These are phyloP conservation scores for Yueomyces sp. DNA, from an alignment of 805 yeast genomes.

Conservation along the genomic window DNA sequence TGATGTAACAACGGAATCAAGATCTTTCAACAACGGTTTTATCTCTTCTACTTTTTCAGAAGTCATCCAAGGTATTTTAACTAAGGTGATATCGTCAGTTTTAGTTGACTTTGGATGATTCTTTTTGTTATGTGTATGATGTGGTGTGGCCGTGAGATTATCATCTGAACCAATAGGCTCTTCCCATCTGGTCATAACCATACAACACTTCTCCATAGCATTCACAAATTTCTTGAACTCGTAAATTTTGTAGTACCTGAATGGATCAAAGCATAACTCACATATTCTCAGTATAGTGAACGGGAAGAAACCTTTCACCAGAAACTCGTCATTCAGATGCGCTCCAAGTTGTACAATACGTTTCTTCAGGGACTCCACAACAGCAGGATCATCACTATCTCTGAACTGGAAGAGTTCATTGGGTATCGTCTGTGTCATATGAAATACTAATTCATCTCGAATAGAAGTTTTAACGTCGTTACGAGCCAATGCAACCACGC, in stretches of 20 bases:
- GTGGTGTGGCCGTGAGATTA: neutral
- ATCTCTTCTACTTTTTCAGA: conserved; percentile 8
- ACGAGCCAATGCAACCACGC: neutral
- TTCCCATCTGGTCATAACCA: conserved; percentile 11
- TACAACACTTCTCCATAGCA: conserved; percentile 26
- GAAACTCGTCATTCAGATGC: conserved; percentile 9
- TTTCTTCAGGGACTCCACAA: conserved; percentile 1
- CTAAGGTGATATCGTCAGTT: conserved; percentile 18
- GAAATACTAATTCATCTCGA: conserved; percentile 9
- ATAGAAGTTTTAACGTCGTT: conserved; percentile 2
- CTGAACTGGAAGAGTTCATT: conserved; percentile 9
- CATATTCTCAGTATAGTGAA: conserved; percentile 36
- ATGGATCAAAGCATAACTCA: conserved; percentile 34
- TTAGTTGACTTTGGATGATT: neutral
- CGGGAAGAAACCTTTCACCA: conserved; percentile 22
- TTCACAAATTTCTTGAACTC: conserved; percentile 31
- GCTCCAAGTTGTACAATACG: conserved; percentile 6
- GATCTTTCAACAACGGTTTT: conserved; percentile 15
- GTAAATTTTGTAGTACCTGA: conserved; percentile 24
- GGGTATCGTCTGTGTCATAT: conserved; percentile 16
- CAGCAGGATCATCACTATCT: neutral
- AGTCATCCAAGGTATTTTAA: conserved; percentile 18
- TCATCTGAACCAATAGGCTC: neutral
- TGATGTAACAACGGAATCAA: conserved; percentile 20
- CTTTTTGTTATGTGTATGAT: neutral